These are phyloP conservation scores for Diaporthe sp. DNA, from an alignment of 2,329 filamentous ascomycete species.

Conservation along the genomic window DNA sequence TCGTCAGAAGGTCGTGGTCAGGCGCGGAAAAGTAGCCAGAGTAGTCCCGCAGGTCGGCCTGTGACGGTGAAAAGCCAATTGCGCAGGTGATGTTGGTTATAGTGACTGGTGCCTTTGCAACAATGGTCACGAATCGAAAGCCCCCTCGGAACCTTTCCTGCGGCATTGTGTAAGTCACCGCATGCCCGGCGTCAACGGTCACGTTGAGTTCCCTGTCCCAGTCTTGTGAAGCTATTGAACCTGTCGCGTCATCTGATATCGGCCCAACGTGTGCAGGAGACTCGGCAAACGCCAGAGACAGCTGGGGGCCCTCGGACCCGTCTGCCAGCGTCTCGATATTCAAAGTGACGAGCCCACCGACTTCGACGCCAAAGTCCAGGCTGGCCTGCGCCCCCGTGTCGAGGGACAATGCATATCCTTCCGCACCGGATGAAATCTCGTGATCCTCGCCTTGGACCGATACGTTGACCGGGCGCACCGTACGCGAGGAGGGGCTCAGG, in stretches of 20 bases:
- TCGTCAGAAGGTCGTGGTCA: constrained; percentile 52
- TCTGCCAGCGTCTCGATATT: neutral
- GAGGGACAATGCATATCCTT: neutral
- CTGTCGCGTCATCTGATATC: constrained; percentile 46
- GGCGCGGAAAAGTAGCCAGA: constrained; percentile 47
- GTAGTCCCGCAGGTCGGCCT: constrained; percentile 47
- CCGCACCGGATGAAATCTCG: neutral
- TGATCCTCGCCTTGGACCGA: neutral
- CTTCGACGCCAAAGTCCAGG: constrained; percentile 15
- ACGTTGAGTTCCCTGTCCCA: constrained; percentile 46
- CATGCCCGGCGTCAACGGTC: constrained; percentile 31
- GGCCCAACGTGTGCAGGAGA: constrained; percentile 45
- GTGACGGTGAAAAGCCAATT: constrained; percentile 52
- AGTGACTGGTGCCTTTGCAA: constrained; percentile 44
- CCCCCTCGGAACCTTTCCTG: constrained; percentile 57
- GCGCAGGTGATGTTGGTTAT: constrained; percentile 48
- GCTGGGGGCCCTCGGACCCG: constrained; percentile 6
- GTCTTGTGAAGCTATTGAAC: constrained; percentile 44
- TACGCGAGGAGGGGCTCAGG: constrained; percentile 23
- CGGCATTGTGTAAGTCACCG: constrained; percentile 40
- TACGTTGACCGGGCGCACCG: constrained; percentile 8
- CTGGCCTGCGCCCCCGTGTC: constrained; percentile 5
- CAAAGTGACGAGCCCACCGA: constrained; percentile 12
- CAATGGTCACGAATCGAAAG: constrained; percentile 59
- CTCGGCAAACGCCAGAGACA: constrained; percentile 46